Base-by-base conservation (phyloP, 805 yeast genomes). In the Pichia cabralensis region DNA sequence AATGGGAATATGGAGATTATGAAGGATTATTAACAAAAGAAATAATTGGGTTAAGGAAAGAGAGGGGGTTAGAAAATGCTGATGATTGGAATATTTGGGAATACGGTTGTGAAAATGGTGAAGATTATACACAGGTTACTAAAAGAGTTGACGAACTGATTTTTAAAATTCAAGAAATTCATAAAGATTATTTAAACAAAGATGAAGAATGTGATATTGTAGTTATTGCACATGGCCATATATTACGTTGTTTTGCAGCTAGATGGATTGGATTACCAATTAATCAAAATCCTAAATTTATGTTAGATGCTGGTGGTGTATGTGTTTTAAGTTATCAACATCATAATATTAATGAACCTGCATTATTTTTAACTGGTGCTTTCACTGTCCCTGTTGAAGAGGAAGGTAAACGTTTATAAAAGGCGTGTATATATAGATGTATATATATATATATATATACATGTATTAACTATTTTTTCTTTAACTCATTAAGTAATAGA, bases 1-100 rank as follows among this genome's bases (percentile, higher is more conserved):
- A 89, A 60, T 89, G 96, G 96, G 94, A 84, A 45, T 89, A 89
- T 50, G 97, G 97, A 46, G 92, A 83, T 51, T 89, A 89, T 56
- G 97, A 89, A 64, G 97, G 97, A 5, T 56, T 76, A 45, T 53
- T 68, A 38, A 80, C 95, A 2, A 54, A 61, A 6, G 74, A 88
- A 48, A 85, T 88, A 54, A 60, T 67, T 28, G 71, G 64, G 11
- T 56, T 74, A 44, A 72, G 95, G 53, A 59, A 60, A 19, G 47
- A 59, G 20, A 65, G 77, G 35, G 94, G 92, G 0, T 57, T 81
- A 26, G 71, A 63, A 29, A 3, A 24, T 14, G 42, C 58, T 10
- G 49, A 50, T 6, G 44, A 45, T 19, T 86, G 96, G 96, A 62
- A 67, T 35, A 86, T 89, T 53, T 88, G 96, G 94, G 59, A 74